Conservation (phyloP, 2,329 filamentous ascomycete genomes). For the Aspergillus sergii region DNA sequence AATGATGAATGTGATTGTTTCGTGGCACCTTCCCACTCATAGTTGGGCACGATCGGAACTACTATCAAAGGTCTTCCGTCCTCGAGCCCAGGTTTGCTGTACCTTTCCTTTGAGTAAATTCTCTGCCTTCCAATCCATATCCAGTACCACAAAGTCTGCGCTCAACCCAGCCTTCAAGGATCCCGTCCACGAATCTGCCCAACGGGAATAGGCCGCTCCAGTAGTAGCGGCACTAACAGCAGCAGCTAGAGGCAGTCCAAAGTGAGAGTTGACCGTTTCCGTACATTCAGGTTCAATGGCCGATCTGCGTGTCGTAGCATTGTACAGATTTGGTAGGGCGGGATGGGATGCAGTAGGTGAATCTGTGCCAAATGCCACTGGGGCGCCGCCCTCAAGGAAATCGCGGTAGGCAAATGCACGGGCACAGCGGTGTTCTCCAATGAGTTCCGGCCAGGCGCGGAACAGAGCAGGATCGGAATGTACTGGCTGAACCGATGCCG, state of each 20-base stretch:
- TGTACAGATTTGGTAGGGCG: constrained; percentile 52
- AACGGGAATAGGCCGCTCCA: constrained; percentile 51
- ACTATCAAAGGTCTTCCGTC: constrained; percentile 27
- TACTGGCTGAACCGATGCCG: constrained; percentile 43
- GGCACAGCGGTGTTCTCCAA: constrained; percentile 49
- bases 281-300: constrained; percentile 43
- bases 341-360: constrained; percentile 51
- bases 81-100: constrained; percentile 50
- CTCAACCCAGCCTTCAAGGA: constrained; percentile 41
- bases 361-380: constrained; percentile 52
- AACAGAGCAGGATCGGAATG: constrained; percentile 49
- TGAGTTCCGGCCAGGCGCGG: constrained; percentile 50
- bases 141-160: constrained; percentile 51
- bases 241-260: constrained; percentile 44
- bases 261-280: constrained; percentile 47
- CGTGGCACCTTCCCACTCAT: background rate
- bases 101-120: constrained; percentile 46
- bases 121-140: constrained; percentile 46
- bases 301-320: constrained; percentile 52
- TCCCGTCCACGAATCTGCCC: constrained; percentile 47
- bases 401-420: constrained; percentile 56
- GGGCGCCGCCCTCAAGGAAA: constrained; percentile 50
- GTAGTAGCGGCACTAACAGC: constrained; percentile 48
- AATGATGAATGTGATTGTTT: background rate
- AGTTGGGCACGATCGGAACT: background rate